Conservation (phyloP, 257 asterid genomes). For the Nicotiana attenuata region DNA sequence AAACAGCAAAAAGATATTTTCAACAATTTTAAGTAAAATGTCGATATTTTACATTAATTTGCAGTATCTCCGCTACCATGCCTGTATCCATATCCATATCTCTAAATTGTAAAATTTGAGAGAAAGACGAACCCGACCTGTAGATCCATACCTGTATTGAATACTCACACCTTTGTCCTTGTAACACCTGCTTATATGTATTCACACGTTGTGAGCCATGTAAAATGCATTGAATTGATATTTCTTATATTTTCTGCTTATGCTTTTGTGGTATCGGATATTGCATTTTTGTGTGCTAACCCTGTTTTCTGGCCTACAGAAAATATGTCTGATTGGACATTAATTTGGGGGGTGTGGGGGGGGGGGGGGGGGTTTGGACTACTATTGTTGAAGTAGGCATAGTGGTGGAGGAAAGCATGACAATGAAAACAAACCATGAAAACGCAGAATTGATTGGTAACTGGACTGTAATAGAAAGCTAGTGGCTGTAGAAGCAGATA, state of each 20-base stretch:
- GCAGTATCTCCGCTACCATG: neutral
- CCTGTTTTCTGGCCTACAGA: neutral
- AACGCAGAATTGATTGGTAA: neutral
- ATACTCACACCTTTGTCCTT: neutral
- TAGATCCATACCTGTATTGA: neutral
- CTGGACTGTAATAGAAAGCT: neutral
- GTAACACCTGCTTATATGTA: neutral
- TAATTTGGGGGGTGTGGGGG: neutral
- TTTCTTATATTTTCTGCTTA: neutral
- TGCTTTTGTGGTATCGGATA: neutral
- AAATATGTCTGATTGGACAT: neutral
- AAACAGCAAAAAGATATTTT: neutral
- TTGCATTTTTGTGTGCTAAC: neutral
- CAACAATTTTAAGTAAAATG: neutral
- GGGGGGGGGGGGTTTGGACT: neutral
- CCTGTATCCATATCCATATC: neutral
- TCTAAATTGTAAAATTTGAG: neutral
- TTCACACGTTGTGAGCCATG: neutral
- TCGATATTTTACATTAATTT: neutral
- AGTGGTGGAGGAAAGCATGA: neutral
- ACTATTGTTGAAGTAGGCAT: neutral
- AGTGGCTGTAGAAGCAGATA: conserved; percentile 6
- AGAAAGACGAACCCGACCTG: neutral
- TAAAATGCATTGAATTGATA: neutral
- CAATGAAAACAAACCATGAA: neutral